A percentile compares a stretch with the other conserved stretches of the same genome.
phyloP scores from a whole-genome alignment of 1,284 basidiomycete species.

The Cryptococcus maquisensis region DNA sequence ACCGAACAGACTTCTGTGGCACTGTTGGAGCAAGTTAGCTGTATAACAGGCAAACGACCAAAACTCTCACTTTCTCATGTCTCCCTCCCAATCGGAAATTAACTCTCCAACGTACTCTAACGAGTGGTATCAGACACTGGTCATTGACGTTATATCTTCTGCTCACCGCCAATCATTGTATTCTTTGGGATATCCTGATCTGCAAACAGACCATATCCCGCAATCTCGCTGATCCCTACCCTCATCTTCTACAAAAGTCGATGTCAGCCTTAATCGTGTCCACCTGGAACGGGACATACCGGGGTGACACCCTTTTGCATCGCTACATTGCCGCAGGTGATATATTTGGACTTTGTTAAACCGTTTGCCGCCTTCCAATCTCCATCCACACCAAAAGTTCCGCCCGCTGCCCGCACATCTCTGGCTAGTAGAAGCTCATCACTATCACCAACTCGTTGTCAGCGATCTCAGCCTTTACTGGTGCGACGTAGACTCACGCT shows the following conservation, averaged over 20 bases:
- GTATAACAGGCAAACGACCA: no score
- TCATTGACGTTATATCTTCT: background rate
- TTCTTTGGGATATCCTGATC: constrained; percentile 11
- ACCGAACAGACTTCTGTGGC: no score
- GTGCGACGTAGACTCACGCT: constrained; percentile 3
- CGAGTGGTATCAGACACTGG: background rate
- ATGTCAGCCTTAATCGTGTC: background rate
- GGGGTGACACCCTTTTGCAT: constrained; percentile 12
- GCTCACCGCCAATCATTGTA: constrained; percentile 13
- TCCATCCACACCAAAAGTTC: background rate
- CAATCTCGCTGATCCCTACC: constrained; percentile 15
- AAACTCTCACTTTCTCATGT: constrained; percentile 19
- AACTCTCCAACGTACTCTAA: constrained; percentile 22
- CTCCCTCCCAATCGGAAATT: constrained; percentile 8
- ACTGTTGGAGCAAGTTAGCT: no score
- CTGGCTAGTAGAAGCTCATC: background rate
- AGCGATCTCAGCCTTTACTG: no score
- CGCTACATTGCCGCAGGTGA: constrained; percentile 11
- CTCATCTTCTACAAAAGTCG: constrained; percentile 6
- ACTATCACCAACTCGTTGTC: background rate
- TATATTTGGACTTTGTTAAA: background rate
- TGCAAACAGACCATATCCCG: constrained; percentile 24
- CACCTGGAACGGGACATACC: background rate
- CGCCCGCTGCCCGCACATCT: background rate
- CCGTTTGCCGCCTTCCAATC: background rate